phyloP scores from a whole-genome alignment of 805 yeast genomes.

The Candida ascalaphidarum region DNA sequence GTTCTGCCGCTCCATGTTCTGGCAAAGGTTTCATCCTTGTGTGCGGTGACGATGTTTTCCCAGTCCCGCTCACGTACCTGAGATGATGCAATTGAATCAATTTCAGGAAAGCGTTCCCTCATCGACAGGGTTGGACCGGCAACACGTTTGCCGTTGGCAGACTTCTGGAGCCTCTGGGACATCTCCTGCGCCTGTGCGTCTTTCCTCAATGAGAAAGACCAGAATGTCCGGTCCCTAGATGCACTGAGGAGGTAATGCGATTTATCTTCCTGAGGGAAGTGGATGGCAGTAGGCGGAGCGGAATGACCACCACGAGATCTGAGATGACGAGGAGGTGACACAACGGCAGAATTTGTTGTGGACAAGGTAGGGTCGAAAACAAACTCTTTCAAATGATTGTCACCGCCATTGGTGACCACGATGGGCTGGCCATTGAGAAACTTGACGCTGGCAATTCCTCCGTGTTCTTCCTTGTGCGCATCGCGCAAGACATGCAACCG shows the following conservation, averaged over 20 bases:
- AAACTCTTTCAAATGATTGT: slow-evolving; percentile 79
- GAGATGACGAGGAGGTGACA: slow-evolving; percentile 83
- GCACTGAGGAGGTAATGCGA: slow-evolving; percentile 84
- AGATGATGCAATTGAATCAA: slow-evolving; percentile 61
- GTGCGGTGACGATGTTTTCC: slow-evolving; percentile 90
- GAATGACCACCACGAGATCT: slow-evolving; percentile 98
- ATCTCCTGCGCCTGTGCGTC: slow-evolving; percentile 94
- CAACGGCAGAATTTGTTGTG: slow-evolving; percentile 50
- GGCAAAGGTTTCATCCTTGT: slow-evolving; percentile 74
- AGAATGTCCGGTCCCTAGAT: slow-evolving; percentile 75
- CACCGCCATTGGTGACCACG: slow-evolving; percentile 82
- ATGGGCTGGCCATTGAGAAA: slow-evolving; percentile 91
- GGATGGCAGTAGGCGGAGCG: slow-evolving; percentile 71
- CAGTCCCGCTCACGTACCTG: slow-evolving; percentile 78
- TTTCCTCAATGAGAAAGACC: slow-evolving; percentile 89
- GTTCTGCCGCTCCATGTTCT: slow-evolving; percentile 82
- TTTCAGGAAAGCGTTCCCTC: slow-evolving; percentile 71
- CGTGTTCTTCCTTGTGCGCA: slow-evolving; percentile 64
- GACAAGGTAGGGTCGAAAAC: slow-evolving; percentile 90
- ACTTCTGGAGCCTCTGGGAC: slow-evolving; percentile 59
- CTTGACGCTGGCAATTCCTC: slow-evolving; percentile 67
- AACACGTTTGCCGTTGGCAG: slow-evolving; percentile 25
- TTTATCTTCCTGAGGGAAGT: slow-evolving; percentile 64
- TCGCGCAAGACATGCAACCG: slow-evolving; percentile 69
- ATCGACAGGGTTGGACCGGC: slow-evolving; percentile 48